phyloP scores from a whole-genome alignment of 2,329 filamentous ascomycete species.

The Xylariaceae sp. region DNA sequence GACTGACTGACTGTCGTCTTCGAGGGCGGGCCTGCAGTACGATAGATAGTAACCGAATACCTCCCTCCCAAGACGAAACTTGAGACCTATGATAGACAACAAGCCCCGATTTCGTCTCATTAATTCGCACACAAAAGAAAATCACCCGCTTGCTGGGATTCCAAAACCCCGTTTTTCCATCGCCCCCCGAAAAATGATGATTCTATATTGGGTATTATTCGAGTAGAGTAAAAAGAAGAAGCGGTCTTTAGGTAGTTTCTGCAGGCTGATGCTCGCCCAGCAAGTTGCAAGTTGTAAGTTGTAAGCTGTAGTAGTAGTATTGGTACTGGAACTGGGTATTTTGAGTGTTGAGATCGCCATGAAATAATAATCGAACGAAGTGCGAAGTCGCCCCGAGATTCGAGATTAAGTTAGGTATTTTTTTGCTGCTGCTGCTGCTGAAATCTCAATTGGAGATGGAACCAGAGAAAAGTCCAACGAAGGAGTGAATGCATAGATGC shows the following conservation, averaged over 20 bases:
- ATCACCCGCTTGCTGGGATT: slow-evolving; percentile 25
- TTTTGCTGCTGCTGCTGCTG: slow-evolving; percentile 2
- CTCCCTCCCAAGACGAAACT: slow-evolving; percentile 1
- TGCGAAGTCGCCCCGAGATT: slow-evolving; percentile 13
- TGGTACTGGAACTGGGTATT: slow-evolving; percentile 24
- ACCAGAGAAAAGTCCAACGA: slow-evolving; percentile 21
- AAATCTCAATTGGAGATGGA: slow-evolving; percentile 28
- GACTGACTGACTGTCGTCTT: neutral
- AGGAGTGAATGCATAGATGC: slow-evolving; percentile 29
- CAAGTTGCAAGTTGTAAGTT: slow-evolving; percentile 7
- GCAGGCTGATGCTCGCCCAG: slow-evolving; percentile 16
- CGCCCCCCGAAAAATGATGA: slow-evolving; percentile 24
- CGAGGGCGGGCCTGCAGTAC: slow-evolving; percentile 2
- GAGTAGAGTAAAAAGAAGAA: slow-evolving; percentile 29
- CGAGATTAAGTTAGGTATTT: slow-evolving; percentile 22
- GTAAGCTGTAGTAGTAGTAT: too few species aligned
- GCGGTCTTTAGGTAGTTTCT: slow-evolving; percentile 17
- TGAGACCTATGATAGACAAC: neutral
- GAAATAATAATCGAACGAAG: slow-evolving; percentile 24
- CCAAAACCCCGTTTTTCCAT: slow-evolving; percentile 23
- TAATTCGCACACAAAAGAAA: slow-evolving; percentile 30
- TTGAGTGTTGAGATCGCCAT: slow-evolving; percentile 24
- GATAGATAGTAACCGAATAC: neutral
- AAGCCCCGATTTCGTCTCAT: slow-evolving; percentile 6
- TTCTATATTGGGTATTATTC: slow-evolving; percentile 35